phyloP scores from a whole-genome alignment of 805 yeast species.

The Zygotorulaspora sp. region DNA sequence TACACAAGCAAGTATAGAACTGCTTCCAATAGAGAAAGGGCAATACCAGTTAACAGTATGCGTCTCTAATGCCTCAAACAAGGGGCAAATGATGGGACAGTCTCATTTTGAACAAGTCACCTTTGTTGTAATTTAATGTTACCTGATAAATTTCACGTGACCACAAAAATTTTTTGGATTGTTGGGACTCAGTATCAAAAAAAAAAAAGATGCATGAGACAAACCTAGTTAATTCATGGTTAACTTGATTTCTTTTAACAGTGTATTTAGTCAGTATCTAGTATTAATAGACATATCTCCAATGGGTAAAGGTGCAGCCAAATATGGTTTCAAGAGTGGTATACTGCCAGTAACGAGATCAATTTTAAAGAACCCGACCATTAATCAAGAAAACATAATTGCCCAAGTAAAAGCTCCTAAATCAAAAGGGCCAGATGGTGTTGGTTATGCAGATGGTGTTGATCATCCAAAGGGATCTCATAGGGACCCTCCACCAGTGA shows the following conservation, averaged over 20 bases:
- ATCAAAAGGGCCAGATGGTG: slow-evolving; percentile 39
- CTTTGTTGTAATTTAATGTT: slow-evolving; percentile 11
- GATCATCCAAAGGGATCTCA: slow-evolving; percentile 61
- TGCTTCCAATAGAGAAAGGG: slow-evolving; percentile 70
- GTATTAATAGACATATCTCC: background rate
- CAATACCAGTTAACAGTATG: slow-evolving; percentile 70
- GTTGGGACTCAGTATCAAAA: background rate
- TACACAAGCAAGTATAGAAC: slow-evolving; percentile 40
- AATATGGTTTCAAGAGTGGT: slow-evolving; percentile 64
- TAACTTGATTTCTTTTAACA: too few species aligned
- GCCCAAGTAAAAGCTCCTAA: slow-evolving; percentile 44
- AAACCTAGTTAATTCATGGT: too few species aligned
- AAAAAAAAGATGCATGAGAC: slow-evolving; percentile 1
- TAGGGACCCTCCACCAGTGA: slow-evolving; percentile 51
- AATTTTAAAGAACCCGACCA: slow-evolving; percentile 62
- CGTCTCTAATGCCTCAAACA: slow-evolving; percentile 7
- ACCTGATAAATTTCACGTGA: too few species aligned
- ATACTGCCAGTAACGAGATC: slow-evolving; percentile 73
- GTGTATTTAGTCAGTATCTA: too few species aligned
- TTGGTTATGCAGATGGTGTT: slow-evolving; percentile 67
- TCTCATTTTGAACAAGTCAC: slow-evolving; percentile 14
- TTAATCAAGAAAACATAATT: slow-evolving; percentile 39
- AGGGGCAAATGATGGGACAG: slow-evolving; percentile 6
- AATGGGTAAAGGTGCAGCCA: slow-evolving; percentile 47
- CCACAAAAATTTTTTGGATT: slow-evolving; percentile 10